Percentiles rank a stretch among this genome's conserved stretches.
Conservation (phyloP, 192 early-diverging fungal species). For the Dimargaris verticillata region DNA sequence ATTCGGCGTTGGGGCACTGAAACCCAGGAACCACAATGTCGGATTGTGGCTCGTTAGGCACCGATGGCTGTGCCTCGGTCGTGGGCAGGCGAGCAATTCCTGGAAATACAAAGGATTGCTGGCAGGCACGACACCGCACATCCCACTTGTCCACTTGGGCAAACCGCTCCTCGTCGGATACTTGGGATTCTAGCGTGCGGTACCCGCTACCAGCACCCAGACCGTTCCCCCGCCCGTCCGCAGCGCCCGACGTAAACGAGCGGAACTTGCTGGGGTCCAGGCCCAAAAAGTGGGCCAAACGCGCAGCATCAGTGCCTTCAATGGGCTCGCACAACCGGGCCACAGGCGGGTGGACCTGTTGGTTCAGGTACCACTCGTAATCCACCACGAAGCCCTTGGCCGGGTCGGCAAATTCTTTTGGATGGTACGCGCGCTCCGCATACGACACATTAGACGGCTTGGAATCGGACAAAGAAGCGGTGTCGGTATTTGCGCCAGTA, state of each 20-base stretch:
- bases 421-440: slow-evolving; percentile 66
- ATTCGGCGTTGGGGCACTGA: slow-evolving; percentile 33
- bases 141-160: slow-evolving; percentile 48
- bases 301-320: slow-evolving; percentile 59
- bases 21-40: slow-evolving; percentile 15
- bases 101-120: slow-evolving; percentile 23
- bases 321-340: slow-evolving; percentile 69
- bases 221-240: slow-evolving; percentile 13
- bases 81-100: slow-evolving; percentile 16
- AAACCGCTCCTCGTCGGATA: slow-evolving; percentile 58
- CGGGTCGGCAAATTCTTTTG: slow-evolving; percentile 52
- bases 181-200: slow-evolving; percentile 59
- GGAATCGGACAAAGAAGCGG: not conserved
- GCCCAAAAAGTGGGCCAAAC: slow-evolving; percentile 71
- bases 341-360: slow-evolving; percentile 82
- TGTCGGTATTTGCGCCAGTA: not conserved
- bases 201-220: slow-evolving; percentile 25
- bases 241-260: slow-evolving; percentile 1
- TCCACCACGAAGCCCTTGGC: slow-evolving; percentile 35
- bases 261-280: slow-evolving; percentile 54
- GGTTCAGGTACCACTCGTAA: slow-evolving; percentile 81
- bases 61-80: not conserved
- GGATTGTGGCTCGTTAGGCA: not conserved
- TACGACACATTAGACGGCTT: slow-evolving; percentile 24
- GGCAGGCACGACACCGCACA: slow-evolving; percentile 44